Evolutionary conservation across 2,329 filamentous ascomycete species (phyloP).

Genomic region (Pseudogymnoascus sp.): DNA sequence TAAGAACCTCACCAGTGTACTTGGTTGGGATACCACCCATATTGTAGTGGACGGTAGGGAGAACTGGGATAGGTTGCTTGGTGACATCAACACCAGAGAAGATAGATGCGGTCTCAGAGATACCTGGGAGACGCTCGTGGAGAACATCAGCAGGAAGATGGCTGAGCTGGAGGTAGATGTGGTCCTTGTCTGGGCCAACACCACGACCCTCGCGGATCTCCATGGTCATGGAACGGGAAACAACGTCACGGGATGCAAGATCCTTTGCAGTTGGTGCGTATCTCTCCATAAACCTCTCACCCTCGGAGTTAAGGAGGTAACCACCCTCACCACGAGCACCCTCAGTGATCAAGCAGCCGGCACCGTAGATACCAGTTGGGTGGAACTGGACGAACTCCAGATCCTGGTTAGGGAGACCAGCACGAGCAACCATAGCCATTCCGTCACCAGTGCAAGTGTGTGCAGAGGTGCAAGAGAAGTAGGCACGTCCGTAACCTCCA

Average conservation of each 20-base stretch:
- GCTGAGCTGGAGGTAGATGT: conserved; percentile 97
- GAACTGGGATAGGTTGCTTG: conserved; percentile 93
- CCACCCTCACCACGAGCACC: conserved; percentile 97
- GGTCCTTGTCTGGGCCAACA: conserved; percentile 94
- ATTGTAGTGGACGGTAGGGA: conserved; percentile 98
- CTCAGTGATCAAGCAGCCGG: conserved; percentile 95
- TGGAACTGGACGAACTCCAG: conserved; percentile 99
- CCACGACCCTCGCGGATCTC: conserved; percentile 97
- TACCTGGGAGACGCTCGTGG: conserved; percentile 93
- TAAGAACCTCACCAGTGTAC: conserved; percentile 94
- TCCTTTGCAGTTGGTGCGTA: conserved; percentile 98
- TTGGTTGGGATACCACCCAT: conserved; percentile 99
- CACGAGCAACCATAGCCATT: conserved; percentile 98
- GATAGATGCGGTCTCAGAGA: conserved; percentile 95
- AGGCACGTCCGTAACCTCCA: conserved; percentile 94
- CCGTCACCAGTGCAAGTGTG: conserved; percentile 99
- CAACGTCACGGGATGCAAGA: conserved; percentile 91
- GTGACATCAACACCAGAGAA: conserved; percentile 95
- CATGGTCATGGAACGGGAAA: conserved; percentile 95
- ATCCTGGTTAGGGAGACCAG: conserved; percentile 97
- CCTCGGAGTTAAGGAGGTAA: conserved; percentile 94
- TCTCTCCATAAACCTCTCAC: conserved; percentile 98
- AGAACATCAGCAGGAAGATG: conserved; percentile 89
- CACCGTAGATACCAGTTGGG: conserved; percentile 97
- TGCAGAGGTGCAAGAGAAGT: conserved; percentile 96